Conservation (phyloP, 2,329 filamentous ascomycete genomes). For the Colletotrichum phormii region DNA sequence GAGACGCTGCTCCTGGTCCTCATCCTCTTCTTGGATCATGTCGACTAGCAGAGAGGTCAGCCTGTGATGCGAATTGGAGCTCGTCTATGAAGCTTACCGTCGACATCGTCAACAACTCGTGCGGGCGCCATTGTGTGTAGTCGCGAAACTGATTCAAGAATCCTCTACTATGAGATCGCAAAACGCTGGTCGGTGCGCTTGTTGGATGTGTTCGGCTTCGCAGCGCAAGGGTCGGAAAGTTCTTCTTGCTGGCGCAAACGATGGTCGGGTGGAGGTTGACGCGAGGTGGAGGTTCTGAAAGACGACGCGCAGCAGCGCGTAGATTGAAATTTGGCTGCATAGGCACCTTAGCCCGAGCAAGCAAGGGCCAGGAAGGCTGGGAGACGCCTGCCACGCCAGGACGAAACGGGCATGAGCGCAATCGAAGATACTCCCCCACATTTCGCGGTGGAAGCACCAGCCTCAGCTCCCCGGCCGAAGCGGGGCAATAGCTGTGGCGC, state of each 20-base stretch:
- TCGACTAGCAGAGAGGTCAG: conserved; percentile 51
- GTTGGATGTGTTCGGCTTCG: conserved; percentile 4
- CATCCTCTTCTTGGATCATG: conserved; percentile 74
- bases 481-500: conserved; percentile 11
- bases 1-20: conserved; percentile 82
- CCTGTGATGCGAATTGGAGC: conserved; percentile 3
- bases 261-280: conserved; percentile 18
- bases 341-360: neutral
- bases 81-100: conserved; percentile 49
- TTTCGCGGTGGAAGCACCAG: conserved; percentile 1
- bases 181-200: neutral
- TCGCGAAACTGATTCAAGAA: neutral
- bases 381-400: conserved; percentile 17
- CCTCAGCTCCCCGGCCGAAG: neutral
- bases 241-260: conserved; percentile 28
- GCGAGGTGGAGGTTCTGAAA: conserved; percentile 22
- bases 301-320: conserved; percentile 33
- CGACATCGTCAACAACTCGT: conserved; percentile 61
- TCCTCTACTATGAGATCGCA: neutral
- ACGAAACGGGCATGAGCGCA: neutral
- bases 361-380: conserved; percentile 18
- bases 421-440: neutral
- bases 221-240: conserved; percentile 8
- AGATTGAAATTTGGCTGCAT: conserved; percentile 34
- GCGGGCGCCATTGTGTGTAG: conserved; percentile 56